These are phyloP conservation scores for Xylariaceae sp. DNA, from an alignment of 2,329 filamentous ascomycete species.

Conservation along the genomic window DNA sequence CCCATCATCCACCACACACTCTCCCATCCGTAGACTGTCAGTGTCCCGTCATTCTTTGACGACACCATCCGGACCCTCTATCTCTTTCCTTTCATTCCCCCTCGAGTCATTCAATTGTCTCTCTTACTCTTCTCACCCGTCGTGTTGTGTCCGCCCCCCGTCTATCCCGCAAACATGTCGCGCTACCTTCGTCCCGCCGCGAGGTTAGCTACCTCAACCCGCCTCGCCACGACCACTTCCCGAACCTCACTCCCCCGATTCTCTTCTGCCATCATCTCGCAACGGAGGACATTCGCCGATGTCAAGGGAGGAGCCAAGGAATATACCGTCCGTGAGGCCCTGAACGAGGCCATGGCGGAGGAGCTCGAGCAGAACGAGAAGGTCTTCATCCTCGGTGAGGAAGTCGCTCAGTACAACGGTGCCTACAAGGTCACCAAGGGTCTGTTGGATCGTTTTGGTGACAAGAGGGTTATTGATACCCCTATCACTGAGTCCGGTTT, in stretches of 20 bases:
- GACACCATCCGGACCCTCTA: slow-evolving; percentile 20
- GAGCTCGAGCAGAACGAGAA: slow-evolving; percentile 93
- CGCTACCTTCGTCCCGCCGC: slow-evolving; percentile 49
- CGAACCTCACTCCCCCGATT: slow-evolving; percentile 35
- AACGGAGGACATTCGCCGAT: slow-evolving; percentile 55
- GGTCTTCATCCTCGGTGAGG: slow-evolving; percentile 94
- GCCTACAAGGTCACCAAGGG: slow-evolving; percentile 99
- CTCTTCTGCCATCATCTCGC: slow-evolving; percentile 34
- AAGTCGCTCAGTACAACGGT: slow-evolving; percentile 99
- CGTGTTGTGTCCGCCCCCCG: neutral
- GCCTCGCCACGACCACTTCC: slow-evolving; percentile 33
- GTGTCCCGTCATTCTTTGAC: slow-evolving; percentile 17
- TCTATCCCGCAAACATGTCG: slow-evolving; percentile 39
- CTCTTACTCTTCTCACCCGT: neutral
- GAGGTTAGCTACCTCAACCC: slow-evolving; percentile 44
- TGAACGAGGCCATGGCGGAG: slow-evolving; percentile 97
- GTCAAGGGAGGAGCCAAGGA: slow-evolving; percentile 63
- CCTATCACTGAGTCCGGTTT: slow-evolving; percentile 98
- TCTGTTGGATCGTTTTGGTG: slow-evolving; percentile 92
- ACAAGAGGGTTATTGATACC: slow-evolving; percentile 95
- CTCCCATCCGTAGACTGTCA: neutral
- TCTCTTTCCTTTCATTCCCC: slow-evolving; percentile 6
- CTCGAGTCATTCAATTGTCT: neutral
- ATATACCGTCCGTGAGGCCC: slow-evolving; percentile 92
- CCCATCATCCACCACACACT: neutral